A percentile compares a stretch with the other conserved stretches of the same genome.
Conservation (phyloP, 2,329 filamentous ascomycete genomes). For the Claviceps sp. region DNA sequence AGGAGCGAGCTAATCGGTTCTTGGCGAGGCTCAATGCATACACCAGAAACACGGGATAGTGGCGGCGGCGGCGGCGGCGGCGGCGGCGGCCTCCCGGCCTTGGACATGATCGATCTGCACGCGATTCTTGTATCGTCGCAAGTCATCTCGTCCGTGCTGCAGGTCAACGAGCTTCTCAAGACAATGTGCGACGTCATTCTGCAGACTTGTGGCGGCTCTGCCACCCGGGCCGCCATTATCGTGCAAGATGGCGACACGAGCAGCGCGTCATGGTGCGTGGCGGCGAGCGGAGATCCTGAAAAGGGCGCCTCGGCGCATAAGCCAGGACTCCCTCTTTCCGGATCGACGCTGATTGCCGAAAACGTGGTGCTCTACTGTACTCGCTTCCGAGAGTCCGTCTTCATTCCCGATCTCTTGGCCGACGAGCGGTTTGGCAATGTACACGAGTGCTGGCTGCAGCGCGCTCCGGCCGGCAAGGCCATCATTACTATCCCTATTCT, state of each 20-base stretch:
- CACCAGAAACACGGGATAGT: slow-evolving; percentile 32
- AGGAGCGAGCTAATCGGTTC: slow-evolving; percentile 46
- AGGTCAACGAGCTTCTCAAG: slow-evolving; percentile 61
- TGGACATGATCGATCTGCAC: slow-evolving; percentile 74
- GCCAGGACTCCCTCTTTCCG: slow-evolving; percentile 48
- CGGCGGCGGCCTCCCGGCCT: slow-evolving; percentile 53
- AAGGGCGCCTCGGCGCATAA: slow-evolving; percentile 52
- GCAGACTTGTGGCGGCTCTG: slow-evolving; percentile 59
- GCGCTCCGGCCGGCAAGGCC: slow-evolving; percentile 56
- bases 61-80: too few species aligned
- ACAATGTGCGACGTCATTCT: slow-evolving; percentile 75
- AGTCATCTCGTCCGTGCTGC: slow-evolving; percentile 64
- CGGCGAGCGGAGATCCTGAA: slow-evolving; percentile 60
- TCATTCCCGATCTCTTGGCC: slow-evolving; percentile 57
- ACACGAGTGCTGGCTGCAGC: slow-evolving; percentile 51
- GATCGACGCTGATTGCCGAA: slow-evolving; percentile 56
- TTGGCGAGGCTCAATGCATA: slow-evolving; percentile 47
- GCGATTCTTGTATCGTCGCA: slow-evolving; percentile 69
- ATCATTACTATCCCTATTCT: slow-evolving; percentile 71
- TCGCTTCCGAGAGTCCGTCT: slow-evolving; percentile 62
- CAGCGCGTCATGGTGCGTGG: slow-evolving; percentile 53
- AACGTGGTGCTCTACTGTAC: slow-evolving; percentile 67
- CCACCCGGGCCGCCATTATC: slow-evolving; percentile 59
- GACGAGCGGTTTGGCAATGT: slow-evolving; percentile 73
- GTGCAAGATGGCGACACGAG: slow-evolving; percentile 50